phyloP scores from a whole-genome alignment of 139 green algal genomes.

The Tetratostichococcus sp. region DNA sequence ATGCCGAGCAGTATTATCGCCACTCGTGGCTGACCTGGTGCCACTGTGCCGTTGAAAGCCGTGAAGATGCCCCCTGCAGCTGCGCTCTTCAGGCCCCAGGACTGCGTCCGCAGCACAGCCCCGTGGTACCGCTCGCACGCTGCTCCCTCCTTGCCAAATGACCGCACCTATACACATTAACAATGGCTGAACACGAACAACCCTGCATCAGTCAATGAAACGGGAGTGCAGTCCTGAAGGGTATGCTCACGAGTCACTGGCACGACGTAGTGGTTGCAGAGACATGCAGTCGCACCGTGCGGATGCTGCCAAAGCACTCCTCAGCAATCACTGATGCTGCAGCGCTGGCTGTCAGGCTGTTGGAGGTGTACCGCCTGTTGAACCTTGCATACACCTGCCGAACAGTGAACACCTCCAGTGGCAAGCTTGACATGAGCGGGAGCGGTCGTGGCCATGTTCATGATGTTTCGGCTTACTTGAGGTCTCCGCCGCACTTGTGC shows the following conservation, averaged over 20 bases:
- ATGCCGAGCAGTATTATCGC: background rate
- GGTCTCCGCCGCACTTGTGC: too few species aligned
- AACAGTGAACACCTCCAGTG: too few species aligned
- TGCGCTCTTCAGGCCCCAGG: constrained; percentile 23
- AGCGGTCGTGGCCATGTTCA: too few species aligned
- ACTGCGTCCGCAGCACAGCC: constrained; percentile 5
- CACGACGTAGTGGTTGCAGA: too few species aligned
- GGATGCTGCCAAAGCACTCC: constrained; percentile 33
- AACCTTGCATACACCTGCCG: constrained; percentile 22
- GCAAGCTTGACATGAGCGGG: too few species aligned
- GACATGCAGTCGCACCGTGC: constrained; percentile 18
- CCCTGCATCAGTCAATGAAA: too few species aligned
- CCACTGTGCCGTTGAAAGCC: constrained; percentile 22
- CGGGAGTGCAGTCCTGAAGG: too few species aligned
- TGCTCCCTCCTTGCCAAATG: constrained; percentile 46
- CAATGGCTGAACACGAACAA: too few species aligned
- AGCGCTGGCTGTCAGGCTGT: constrained; percentile 28
- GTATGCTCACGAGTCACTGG: too few species aligned
- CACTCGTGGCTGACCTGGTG: constrained; percentile 9
- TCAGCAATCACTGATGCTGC: constrained; percentile 30
- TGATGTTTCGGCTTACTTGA: too few species aligned
- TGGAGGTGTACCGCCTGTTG: constrained; percentile 32
- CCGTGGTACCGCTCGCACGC: constrained; percentile 17
- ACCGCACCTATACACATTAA: constrained; percentile 30
- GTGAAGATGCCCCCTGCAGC: constrained; percentile 31